Base-by-base conservation (phyloP, 768 basidiomycete genomes). In the Leucocoprinus leucothites region DNA sequence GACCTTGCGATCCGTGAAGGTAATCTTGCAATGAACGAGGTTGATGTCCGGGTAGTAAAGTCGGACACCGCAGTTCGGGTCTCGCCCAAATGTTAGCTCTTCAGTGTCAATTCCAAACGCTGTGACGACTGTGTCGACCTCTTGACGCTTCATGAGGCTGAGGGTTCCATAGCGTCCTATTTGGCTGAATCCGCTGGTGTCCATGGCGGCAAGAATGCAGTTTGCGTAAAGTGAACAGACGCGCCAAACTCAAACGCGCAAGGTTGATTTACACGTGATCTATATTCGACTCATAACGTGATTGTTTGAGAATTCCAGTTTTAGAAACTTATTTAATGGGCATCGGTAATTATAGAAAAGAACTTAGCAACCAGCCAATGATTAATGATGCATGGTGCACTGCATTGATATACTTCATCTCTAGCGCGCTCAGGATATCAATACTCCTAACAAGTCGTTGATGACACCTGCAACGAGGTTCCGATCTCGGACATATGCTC, bases 51-150 rank as follows among this genome's bases (percentile, higher is more conserved):
- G 69, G 63, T 89, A 90, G 66, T 89, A 90, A 35, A 91, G 70
- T 40, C 89, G 73, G 18, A 91, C 82, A 57, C 82, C 78, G 64
- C 88, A 89, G 0, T 68, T 65, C 0, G 76, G 76, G 63, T 85
- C 83, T 56, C 85, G 77, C 44, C 89, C 88, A 67, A 91, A 83
- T 0, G 87, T 86, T 48, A 89, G 71, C 49, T 80, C 73, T 19
- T 82, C 77, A 3, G 82, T 75, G 69, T 91, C 88, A 61, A 91
- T 82, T 3, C 88, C 88, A 58, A 86, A 91, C 1, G 85, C 75
- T 1, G 88, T 84, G 22, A 89, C 70, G 8, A 80, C 70, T 0
- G 69, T 67, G 49, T 74, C 68, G 1, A 73, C 67, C 19, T 79
- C 75, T 38, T 53, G 72, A 11, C 74, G 71, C 61, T 85, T 87